Base-by-base conservation (phyloP, 192 early-diverging fungal genomes). In the Coemansia sp. region DNA sequence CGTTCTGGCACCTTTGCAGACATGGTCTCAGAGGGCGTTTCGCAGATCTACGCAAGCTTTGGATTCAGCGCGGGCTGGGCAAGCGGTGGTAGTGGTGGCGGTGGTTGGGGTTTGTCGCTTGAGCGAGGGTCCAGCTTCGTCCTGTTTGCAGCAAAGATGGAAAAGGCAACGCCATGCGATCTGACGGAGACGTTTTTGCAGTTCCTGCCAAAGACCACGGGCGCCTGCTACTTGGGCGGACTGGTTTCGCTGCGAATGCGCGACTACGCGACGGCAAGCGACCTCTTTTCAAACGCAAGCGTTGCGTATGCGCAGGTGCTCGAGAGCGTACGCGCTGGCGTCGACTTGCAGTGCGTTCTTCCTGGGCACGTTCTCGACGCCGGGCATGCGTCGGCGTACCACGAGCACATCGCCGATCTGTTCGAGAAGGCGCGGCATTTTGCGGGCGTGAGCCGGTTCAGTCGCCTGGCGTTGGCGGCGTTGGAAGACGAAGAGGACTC, bases 1-100 rank as follows among this genome's bases (percentile, higher is more conserved):
- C 56, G 56, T 20, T 50, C 75, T 19, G 75, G 71, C 29, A 48
- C 33, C 32, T 82, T 82, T 63, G 67, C 65, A 5, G 74, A 73
- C n/a, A 77, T 82, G 80, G 38, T 82, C 0, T 15, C 54, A 0
- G 80, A 82, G 22, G 80, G 74, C 33, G 68, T 77, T 23, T 15
- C 53, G 53, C 75, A 76, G 38, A 61, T 82, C 11, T 70, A 69
- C 45, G 67, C 62, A 2, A 57, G 17, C 9, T n/a, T 82, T 1
- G 67, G 69, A 0, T 20, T 65, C 34, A 61, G 46, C 35, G 42
- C 67, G 14, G 49, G 41, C 29, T 62, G 67, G 67, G 32, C 1
- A 29, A 29, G 29, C 29, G 29, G 3, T 29, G 29, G 29, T 3
- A 3, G 3, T 29, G 29, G 29, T 29, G 29, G 20, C 1, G 29